A percentile compares a stretch with the other conserved stretches of the same genome.
These are phyloP conservation scores for Cladobotryum protrusum DNA, from an alignment of 2,329 filamentous ascomycete genomes.

Conservation along the genomic window DNA sequence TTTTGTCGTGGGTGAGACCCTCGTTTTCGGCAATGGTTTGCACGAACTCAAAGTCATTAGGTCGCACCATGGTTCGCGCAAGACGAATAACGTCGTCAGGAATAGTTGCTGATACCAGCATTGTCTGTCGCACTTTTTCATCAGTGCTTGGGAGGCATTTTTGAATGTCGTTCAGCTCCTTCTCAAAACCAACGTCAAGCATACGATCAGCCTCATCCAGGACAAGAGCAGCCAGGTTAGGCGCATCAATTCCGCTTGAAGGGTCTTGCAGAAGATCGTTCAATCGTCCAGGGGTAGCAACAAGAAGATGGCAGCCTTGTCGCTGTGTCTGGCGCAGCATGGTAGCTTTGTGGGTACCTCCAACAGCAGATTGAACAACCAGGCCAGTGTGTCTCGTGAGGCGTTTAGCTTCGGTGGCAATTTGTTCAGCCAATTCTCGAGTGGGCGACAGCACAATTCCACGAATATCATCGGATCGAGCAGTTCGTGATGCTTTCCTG, in stretches of 20 bases:
- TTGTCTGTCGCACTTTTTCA: slow-evolving; percentile 71
- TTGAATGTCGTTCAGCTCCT: slow-evolving; percentile 58
- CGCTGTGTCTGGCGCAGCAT: slow-evolving; percentile 63
- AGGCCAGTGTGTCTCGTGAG: slow-evolving; percentile 61
- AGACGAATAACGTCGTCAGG: slow-evolving; percentile 75
- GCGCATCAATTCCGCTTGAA: slow-evolving; percentile 58
- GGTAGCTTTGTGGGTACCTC: slow-evolving; percentile 71
- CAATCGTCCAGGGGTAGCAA: slow-evolving; percentile 85
- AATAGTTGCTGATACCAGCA: slow-evolving; percentile 94
- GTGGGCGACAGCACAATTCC: slow-evolving; percentile 73
- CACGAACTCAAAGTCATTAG: slow-evolving; percentile 75
- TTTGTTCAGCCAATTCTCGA: slow-evolving; percentile 74
- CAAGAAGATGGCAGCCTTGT: slow-evolving; percentile 79
- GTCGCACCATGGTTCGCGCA: slow-evolving; percentile 71
- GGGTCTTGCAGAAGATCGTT: slow-evolving; percentile 71
- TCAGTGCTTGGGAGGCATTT: slow-evolving; percentile 54
- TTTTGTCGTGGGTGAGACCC: slow-evolving; percentile 72
- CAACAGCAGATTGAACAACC: slow-evolving; percentile 70
- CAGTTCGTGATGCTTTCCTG: slow-evolving; percentile 28
- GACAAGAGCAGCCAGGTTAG: slow-evolving; percentile 82
- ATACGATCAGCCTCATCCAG: slow-evolving; percentile 98
- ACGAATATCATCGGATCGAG: slow-evolving; percentile 53
- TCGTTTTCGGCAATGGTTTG: slow-evolving; percentile 83
- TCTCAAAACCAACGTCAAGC: slow-evolving; percentile 85
- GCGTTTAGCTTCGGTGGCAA: slow-evolving; percentile 69